Evolutionary conservation across 179 eudicot genomes (phyloP).

Genomic region (Monotropa hypopitys): DNA sequence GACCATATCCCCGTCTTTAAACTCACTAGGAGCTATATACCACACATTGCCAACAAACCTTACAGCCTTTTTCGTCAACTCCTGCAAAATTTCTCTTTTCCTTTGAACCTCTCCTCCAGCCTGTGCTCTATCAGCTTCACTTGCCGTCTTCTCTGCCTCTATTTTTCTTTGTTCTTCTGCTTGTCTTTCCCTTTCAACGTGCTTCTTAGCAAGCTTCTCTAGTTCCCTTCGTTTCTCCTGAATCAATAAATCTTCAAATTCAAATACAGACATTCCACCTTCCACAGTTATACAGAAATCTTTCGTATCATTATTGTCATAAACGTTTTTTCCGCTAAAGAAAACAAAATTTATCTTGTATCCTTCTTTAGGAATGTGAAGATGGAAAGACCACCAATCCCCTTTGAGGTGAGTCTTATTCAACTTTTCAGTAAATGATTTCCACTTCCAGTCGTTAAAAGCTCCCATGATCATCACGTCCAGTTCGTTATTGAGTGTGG

Average conservation of each 20-base stretch:
- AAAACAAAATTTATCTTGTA: constrained; percentile 80
- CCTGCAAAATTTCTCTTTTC: constrained; percentile 37
- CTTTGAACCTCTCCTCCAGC: constrained; percentile 60
- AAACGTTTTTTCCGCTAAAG: constrained; percentile 71
- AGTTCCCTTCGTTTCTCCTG: constrained; percentile 85
- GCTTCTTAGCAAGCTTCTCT: constrained; percentile 50
- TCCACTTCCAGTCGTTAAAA: constrained; percentile 89
- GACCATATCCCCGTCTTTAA: constrained; percentile 51
- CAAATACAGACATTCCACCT: constrained; percentile 59
- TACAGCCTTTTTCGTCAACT: constrained; percentile 32
- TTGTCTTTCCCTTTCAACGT: constrained; percentile 74
- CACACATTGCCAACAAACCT: constrained; percentile 46
- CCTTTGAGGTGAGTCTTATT: constrained; percentile 58
- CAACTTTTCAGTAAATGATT: constrained; percentile 60
- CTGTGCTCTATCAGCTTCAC: constrained; percentile 76
- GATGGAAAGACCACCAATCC: constrained; percentile 93
- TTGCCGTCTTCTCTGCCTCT: constrained; percentile 65
- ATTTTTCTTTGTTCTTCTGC: constrained; percentile 61
- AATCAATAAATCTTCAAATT: constrained; percentile 88
- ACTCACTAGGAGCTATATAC: constrained; percentile 58
- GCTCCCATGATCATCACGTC: constrained; percentile 82
- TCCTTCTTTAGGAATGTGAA: constrained; percentile 83
- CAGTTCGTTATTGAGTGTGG: constrained; percentile 54
- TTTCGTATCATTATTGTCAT: constrained; percentile 70
- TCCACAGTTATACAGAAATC: constrained; percentile 71